Evolutionary conservation across 2,329 filamentous ascomycete genomes (phyloP).

Genomic region (Arthrobotrys conoides): DNA sequence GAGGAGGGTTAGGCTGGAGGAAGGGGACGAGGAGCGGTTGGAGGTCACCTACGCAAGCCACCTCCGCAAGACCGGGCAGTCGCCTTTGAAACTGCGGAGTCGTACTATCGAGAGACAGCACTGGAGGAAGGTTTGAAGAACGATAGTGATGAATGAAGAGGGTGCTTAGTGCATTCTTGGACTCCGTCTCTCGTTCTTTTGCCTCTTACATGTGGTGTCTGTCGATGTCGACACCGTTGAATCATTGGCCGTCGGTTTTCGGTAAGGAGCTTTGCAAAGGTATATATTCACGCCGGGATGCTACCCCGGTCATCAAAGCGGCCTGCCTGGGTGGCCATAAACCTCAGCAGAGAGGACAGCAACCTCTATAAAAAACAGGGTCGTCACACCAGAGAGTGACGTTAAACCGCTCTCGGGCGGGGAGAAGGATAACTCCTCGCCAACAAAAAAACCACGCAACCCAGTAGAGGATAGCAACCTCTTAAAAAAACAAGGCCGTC

Average conservation of each 20-base stretch:
- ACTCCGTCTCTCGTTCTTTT: slow-evolving; percentile 11
- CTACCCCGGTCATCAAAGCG: slow-evolving; percentile 14
- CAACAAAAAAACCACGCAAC: neutral
- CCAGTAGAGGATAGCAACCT: neutral
- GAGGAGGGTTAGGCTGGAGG: slow-evolving; percentile 5
- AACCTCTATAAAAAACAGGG: slow-evolving; percentile 10
- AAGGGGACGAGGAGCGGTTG: slow-evolving; percentile 19
- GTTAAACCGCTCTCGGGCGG: slow-evolving; percentile 7
- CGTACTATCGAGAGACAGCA: slow-evolving; percentile 31
- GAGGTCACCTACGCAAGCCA: slow-evolving; percentile 36
- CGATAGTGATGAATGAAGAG: slow-evolving; percentile 5
- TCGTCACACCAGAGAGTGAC: slow-evolving; percentile 19
- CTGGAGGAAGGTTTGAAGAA: slow-evolving; percentile 30
- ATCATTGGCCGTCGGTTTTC: neutral
- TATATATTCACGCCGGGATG: neutral
- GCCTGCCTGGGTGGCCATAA: slow-evolving; percentile 6
- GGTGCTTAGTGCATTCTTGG: neutral
- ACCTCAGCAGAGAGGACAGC: slow-evolving; percentile 6
- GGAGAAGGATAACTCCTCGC: slow-evolving; percentile 7
- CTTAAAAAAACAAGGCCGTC: slow-evolving; percentile 9
- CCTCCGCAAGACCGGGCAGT: slow-evolving; percentile 31
- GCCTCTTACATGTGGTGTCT: neutral
- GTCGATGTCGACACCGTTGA: slow-evolving; percentile 3
- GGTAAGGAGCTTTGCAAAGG: neutral
- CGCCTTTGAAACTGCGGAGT: slow-evolving; percentile 36